phyloP scores from a whole-genome alignment of 2,329 filamentous ascomycete genomes.

The Fusarium armeniacum region DNA sequence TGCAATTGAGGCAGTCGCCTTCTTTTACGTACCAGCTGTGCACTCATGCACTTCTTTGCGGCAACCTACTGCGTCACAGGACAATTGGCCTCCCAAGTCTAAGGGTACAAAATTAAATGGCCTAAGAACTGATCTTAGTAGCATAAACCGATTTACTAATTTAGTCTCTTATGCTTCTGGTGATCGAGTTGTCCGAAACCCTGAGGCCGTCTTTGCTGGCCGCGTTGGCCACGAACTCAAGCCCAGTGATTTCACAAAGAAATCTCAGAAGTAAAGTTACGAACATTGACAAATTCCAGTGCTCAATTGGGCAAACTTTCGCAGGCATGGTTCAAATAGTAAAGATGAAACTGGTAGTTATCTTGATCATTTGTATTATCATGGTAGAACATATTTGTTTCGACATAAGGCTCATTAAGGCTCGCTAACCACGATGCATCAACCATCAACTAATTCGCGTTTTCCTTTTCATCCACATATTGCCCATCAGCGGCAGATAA shows the following conservation, averaged over 20 bases:
- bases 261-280: neutral
- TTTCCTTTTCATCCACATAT: constrained; percentile 33
- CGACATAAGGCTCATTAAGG: constrained; percentile 19
- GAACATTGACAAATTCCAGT: neutral
- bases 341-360: neutral
- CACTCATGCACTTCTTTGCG: neutral
- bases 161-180: neutral
- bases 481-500: constrained; percentile 24
- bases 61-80: neutral
- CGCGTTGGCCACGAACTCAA: neutral
- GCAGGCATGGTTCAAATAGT: neutral
- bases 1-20: neutral
- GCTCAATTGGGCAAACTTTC: neutral
- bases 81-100: neutral
- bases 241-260: neutral
- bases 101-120: neutral
- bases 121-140: neutral
- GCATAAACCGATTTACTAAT: neutral
- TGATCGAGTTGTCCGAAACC: neutral
- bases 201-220: neutral
- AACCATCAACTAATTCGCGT: constrained; percentile 24
- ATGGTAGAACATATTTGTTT: constrained; percentile 15
- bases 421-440: constrained; percentile 31
- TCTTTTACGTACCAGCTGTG: neutral
- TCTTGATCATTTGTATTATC: constrained; percentile 18